A percentile compares a stretch with the other conserved stretches of the same genome.
Conservation (phyloP, 2,329 filamentous ascomycete species). For the Fusarium goolgardi region DNA sequence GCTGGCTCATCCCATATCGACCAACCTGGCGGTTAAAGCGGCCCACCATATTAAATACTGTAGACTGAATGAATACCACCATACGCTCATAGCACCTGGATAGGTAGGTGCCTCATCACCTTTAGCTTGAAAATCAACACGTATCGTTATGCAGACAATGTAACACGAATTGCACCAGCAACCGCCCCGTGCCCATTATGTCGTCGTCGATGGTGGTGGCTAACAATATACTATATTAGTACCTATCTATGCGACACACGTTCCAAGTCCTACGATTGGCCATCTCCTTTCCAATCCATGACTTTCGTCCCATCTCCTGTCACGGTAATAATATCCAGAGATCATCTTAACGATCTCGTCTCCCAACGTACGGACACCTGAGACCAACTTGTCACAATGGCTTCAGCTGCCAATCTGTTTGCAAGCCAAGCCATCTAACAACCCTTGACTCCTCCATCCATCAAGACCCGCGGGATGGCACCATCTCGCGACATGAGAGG, state of each 20-base stretch:
- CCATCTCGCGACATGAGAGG: slow-evolving; percentile 38
- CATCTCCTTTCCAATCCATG: background rate
- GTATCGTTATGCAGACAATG: slow-evolving; percentile 26
- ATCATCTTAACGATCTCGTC: slow-evolving; percentile 14
- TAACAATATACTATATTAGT: slow-evolving; percentile 8
- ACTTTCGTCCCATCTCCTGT: slow-evolving; percentile 31
- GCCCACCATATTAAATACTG: slow-evolving; percentile 23
- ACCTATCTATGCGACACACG: background rate
- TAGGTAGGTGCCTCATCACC: background rate
- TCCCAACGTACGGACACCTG: slow-evolving; percentile 6
- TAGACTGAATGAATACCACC: background rate
- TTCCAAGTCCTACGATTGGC: background rate
- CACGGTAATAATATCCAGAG: slow-evolving; percentile 10
- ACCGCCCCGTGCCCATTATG: slow-evolving; percentile 20
- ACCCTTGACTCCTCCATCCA: slow-evolving; percentile 14
- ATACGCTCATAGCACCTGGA: background rate
- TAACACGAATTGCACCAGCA: slow-evolving; percentile 26
- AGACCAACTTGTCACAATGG: slow-evolving; percentile 20
- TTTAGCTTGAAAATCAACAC: slow-evolving; percentile 4
- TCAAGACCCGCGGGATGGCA: slow-evolving; percentile 39
- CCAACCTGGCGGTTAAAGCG: slow-evolving; percentile 24
- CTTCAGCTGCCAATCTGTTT: slow-evolving; percentile 9
- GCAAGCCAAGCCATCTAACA: background rate
- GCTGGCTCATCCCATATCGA: background rate
- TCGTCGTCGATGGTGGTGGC: background rate